Evolutionary conservation across 306 rosid genomes (phyloP).

Genomic region (Rosa chinensis): DNA sequence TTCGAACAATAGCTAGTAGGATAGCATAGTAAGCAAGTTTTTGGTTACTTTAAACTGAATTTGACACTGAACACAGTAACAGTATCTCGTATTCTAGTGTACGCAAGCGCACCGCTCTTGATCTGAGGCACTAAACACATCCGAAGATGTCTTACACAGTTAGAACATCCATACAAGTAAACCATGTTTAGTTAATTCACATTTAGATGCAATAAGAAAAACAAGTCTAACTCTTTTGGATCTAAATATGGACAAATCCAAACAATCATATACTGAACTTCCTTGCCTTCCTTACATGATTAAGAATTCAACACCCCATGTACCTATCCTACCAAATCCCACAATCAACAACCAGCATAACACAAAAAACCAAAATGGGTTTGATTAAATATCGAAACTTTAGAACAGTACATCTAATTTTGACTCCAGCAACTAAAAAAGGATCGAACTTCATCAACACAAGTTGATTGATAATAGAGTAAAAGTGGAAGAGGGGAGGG

Average conservation of each 20-base stretch:
- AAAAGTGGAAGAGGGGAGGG: background rate
- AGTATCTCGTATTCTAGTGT: background rate
- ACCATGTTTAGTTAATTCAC: background rate
- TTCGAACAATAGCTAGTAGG: background rate
- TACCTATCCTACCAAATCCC: background rate
- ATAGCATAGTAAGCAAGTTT: background rate
- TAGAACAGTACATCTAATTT: background rate
- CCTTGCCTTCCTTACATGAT: background rate
- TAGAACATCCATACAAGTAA: background rate
- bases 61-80: background rate
- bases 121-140: background rate
- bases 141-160: background rate
- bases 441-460: background rate
- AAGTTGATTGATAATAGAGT: background rate
- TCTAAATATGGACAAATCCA: background rate
- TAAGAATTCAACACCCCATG: background rate
- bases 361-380: background rate
- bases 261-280: background rate
- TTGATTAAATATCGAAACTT: background rate
- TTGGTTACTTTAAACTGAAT: background rate
- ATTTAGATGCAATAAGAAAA: background rate
- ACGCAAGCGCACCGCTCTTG: background rate
- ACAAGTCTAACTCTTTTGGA: constrained; percentile 2
- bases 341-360: background rate
- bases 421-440: background rate